Conservation (phyloP, 1,139 yeast species). For the Taphrina flavorubra region DNA sequence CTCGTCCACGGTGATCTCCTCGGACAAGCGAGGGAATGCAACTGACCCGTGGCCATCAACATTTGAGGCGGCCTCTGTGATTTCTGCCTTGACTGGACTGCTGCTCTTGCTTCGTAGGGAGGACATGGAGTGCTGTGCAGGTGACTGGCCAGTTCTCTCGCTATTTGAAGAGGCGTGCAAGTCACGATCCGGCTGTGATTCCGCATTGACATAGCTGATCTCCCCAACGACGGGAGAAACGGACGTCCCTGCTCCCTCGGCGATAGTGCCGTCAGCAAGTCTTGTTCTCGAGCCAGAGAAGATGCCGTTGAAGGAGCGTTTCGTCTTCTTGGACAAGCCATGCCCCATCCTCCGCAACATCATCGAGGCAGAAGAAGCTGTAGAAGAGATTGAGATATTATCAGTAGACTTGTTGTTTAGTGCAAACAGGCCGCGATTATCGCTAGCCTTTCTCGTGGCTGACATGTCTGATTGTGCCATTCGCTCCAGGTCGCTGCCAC, state of each 20-base stretch:
- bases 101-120: constrained; percentile 1
- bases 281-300: constrained; percentile 26
- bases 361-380: constrained; percentile 41
- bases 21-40: constrained; percentile 27
- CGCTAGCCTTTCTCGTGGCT: neutral
- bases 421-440: constrained; percentile 12
- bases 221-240: constrained; percentile 13
- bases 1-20: constrained; percentile 29
- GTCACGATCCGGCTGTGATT: constrained; percentile 1
- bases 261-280: neutral
- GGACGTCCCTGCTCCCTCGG: neutral
- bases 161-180: neutral
- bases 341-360: constrained; percentile 41
- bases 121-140: constrained; percentile 13
- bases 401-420: constrained; percentile 21
- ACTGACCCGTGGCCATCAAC: constrained; percentile 39
- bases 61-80: constrained; percentile 31
- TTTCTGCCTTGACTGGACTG: constrained; percentile 7
- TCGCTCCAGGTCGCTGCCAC: constrained; percentile 10
- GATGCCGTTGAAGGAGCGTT: constrained; percentile 31
- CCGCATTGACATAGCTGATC: constrained; percentile 35
- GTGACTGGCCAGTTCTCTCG: constrained; percentile 2
- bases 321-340: constrained; percentile 27
- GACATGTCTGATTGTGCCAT: constrained; percentile 1
- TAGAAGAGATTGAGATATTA: constrained; percentile 41